Evolutionary conservation across 495 filamentous ascomycete genomes (phyloP), one percentile per base, ranked within the genome.

Genomic region (Aspergillus olivimuriae): DNA sequence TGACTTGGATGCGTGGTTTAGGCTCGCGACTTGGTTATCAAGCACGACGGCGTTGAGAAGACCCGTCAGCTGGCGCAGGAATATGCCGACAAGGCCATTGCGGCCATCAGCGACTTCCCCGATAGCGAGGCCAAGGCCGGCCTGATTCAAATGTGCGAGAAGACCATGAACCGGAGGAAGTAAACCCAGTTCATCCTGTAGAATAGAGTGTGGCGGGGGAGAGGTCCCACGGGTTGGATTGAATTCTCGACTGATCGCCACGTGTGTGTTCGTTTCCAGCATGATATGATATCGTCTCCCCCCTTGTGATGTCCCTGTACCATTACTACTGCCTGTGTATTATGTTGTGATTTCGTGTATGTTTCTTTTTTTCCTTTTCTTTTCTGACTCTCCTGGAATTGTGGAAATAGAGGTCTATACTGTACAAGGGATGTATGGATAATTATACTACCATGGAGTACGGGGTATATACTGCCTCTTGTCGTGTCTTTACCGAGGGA

Each of bases 91-190:
- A 84, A 85, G 56, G 92, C 92, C n/a, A 83, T 90, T 39, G 72
- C 78, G 14, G 85, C 91, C 14, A 85, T 98, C 51, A 71, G 73
- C 53, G 56, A 65, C 22, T 96, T 97, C 65, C 94, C 92, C 12
- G 83, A 89, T 40, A 87, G 87, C 54, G 92, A 96, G 45, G 92
- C 94, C 30, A 95, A 94, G 68, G 73, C 83, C 17, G 91, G 89
- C 6, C 70, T 98, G 40, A 75, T 92, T 51, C 87, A 95, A 48
- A 95, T 97, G 84, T 91, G 89, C 50, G 77, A 82, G 55, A 95
- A 95, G 70, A 88, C 89, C 2, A 76, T 95, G 70, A 84, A 88
- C 57, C 77, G 92, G 54, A 77, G 88, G 57, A 95, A 95, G 60
- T 98, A 76, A 41, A 17, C 10, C n/a, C 12, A 28, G 11, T 17